Conservation (phyloP, 441 rosid genomes). For the Viola pubescens region DNA sequence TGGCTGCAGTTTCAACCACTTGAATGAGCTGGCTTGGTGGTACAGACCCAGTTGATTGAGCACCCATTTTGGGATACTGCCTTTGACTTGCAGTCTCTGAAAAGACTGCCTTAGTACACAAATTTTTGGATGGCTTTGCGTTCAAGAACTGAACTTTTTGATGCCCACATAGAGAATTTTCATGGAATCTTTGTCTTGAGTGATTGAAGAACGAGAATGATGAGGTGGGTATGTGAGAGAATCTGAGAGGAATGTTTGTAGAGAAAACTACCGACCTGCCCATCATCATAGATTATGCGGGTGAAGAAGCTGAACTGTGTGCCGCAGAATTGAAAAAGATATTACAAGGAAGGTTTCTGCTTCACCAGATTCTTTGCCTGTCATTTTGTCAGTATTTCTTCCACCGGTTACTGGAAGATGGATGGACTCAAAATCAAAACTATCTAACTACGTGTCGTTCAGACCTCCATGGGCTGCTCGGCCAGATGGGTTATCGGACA, state of each 20-base stretch:
- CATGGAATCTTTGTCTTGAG: conserved; percentile 18
- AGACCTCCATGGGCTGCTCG: no score
- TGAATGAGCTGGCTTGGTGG: conserved; percentile 53
- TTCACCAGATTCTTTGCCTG: no score
- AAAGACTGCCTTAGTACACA: conserved; percentile 35
- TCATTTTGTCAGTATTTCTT: no score
- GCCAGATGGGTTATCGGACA: no score
- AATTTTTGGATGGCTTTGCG: conserved; percentile 13
- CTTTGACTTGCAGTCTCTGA: conserved; percentile 43
- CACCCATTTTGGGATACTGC: conserved; percentile 50
- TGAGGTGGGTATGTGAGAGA: conserved; percentile 28
- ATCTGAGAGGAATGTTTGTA: conserved; percentile 30
- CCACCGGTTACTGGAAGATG: no score
- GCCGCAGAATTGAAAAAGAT: no score
- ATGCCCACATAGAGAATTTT: conserved; percentile 21
- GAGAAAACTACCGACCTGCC: conserved; percentile 30
- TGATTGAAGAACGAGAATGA: conserved; percentile 21
- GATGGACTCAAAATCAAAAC: no score
- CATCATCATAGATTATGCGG: conserved; percentile 5
- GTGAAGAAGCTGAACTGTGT: not conserved
- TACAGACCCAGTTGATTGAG: conserved; percentile 57
- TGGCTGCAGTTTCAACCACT: conserved; percentile 78
- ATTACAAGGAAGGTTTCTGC: no score
- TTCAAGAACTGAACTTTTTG: conserved; percentile 15
- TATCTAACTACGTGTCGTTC: no score